A percentile compares a stretch with the other conserved stretches of the same genome.
Conservation (phyloP, 1,284 basidiomycete species). For the Microbotryomycetes sp. region DNA sequence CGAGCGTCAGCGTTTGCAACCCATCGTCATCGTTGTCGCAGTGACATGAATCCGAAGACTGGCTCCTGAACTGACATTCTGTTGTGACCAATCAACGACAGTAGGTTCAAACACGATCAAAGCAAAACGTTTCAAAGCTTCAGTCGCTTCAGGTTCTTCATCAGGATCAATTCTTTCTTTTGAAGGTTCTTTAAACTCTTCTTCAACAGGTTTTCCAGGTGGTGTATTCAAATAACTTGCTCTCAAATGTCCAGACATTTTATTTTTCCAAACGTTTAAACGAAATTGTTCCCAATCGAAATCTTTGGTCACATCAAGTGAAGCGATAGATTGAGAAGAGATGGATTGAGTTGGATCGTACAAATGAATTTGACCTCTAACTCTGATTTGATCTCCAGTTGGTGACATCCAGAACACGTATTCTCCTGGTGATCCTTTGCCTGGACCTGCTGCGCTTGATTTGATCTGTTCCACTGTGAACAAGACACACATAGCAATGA, state of each 20-base stretch:
- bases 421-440: neutral
- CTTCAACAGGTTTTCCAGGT: neutral
- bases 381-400: neutral
- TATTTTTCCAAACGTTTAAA: neutral
- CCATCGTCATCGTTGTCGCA: neutral
- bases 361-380: neutral
- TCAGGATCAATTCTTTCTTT: neutral
- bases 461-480: neutral
- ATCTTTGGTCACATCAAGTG: neutral
- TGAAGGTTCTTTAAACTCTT: neutral
- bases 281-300: neutral
- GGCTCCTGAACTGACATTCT: neutral
- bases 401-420: neutral
- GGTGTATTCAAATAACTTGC: neutral
- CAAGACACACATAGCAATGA: neutral
- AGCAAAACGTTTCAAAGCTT: neutral
- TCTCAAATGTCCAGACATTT: neutral
- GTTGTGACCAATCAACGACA: neutral
- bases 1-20: no score
- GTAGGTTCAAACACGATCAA: neutral
- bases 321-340: neutral
- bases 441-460: neutral
- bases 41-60: neutral
- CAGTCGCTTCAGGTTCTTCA: neutral
- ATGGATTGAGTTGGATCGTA: neutral